Evolutionary conservation across 129 eudicot species (phyloP).

Genomic region (Daucus carota): DH1_v3.0 NC_030384.2:43743001-43743500

Average conservation of each 20-base stretch:
- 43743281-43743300: constrained; percentile 31
- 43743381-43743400: constrained; percentile 84
- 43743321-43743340: constrained; percentile 68
- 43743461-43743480: constrained; percentile 15
- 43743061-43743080: background rate
- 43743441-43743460: constrained; percentile 55
- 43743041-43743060: background rate
- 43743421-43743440: constrained; percentile 95
- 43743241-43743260: background rate
- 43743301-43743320: constrained; percentile 58
- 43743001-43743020: background rate
- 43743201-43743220: background rate
- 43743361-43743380: constrained; percentile 59
- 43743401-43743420: constrained; percentile 51
- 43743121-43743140: background rate
- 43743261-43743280: background rate
- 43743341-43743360: constrained; percentile 82
- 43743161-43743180: background rate
- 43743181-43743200: background rate
- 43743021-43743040: background rate
- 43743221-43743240: background rate
- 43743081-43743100: background rate
- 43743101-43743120: background rate
- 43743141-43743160: background rate
- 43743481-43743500: background rate